Conservation (phyloP, 2,329 filamentous ascomycete genomes). For the Colletotrichum brevisporum region DNA sequence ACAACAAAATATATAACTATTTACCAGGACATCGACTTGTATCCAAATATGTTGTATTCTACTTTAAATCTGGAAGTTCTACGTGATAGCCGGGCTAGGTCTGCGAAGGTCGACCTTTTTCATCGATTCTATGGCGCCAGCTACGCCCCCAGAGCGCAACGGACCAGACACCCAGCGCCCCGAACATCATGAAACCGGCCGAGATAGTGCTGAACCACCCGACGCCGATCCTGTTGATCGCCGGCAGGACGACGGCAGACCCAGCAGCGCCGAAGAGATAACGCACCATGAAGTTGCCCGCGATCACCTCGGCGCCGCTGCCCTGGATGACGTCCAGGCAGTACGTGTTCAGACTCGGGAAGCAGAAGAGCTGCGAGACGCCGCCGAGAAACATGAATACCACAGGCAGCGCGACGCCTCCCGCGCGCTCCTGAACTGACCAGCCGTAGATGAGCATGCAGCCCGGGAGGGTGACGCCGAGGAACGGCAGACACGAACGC, state of each 20-base stretch:
- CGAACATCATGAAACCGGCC: slow-evolving; percentile 33
- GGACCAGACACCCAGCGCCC: slow-evolving; percentile 42
- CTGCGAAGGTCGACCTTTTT: not conserved
- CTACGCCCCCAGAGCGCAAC: slow-evolving; percentile 33
- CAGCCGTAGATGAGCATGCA: slow-evolving; percentile 81
- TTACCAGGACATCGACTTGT: too few relatives aligned
- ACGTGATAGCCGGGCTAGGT: too few relatives aligned
- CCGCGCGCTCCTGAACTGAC: slow-evolving; percentile 42
- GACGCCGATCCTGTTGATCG: slow-evolving; percentile 80
- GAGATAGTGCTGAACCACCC: slow-evolving; percentile 85
- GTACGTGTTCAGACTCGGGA: slow-evolving; percentile 77
- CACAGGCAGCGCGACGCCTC: slow-evolving; percentile 66
- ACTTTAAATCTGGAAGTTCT: too few relatives aligned
- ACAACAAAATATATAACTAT: too few relatives aligned
- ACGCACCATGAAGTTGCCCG: slow-evolving; percentile 83
- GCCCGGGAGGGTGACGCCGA: slow-evolving; percentile 71
- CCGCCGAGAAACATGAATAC: slow-evolving; percentile 79
- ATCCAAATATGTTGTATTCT: too few relatives aligned
- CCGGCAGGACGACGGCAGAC: slow-evolving; percentile 80
- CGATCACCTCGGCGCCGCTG: slow-evolving; percentile 55
- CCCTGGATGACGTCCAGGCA: slow-evolving; percentile 40
- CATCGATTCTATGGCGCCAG: slow-evolving; percentile 28
- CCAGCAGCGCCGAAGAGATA: slow-evolving; percentile 82
- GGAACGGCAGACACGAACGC: slow-evolving; percentile 71
- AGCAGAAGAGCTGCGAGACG: slow-evolving; percentile 78